phyloP scores from a whole-genome alignment of 1,139 yeast species.

The Nakaseomyces nivariensis region DNA sequence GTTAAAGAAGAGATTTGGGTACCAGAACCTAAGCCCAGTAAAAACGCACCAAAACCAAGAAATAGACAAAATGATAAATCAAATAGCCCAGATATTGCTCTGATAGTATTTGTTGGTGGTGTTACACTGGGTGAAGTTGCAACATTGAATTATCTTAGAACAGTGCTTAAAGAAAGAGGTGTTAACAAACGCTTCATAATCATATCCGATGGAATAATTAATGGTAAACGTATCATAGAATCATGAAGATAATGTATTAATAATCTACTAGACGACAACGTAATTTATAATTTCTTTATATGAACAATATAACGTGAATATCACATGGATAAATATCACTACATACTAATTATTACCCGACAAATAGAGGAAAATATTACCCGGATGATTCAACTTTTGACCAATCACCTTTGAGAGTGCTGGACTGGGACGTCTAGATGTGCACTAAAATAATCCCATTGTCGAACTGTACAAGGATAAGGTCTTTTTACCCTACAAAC shows the following conservation, averaged over 20 bases:
- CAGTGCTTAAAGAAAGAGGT: conserved; percentile 16
- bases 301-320: neutral
- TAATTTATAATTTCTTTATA: too few species aligned
- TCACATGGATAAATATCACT: neutral
- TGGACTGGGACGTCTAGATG: too few species aligned
- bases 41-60: neutral
- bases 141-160: conserved; percentile 19
- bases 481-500: too few species aligned
- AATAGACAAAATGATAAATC: conserved; percentile 4
- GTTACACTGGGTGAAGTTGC: conserved; percentile 29
- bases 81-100: conserved; percentile 14
- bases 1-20: conserved; percentile 19
- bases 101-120: conserved; percentile 28
- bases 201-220: conserved; percentile 19
- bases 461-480: too few species aligned
- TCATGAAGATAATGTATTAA: too few species aligned
- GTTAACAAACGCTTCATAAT: conserved; percentile 24
- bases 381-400: neutral
- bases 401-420: neutral
- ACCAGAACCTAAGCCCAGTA: conserved; percentile 9
- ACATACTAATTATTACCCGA: neutral
- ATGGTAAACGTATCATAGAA: conserved; percentile 2
- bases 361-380: neutral
- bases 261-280: too few species aligned
- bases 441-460: too few species aligned